Base-by-base conservation (phyloP, 306 rosid species). In the Vicia villosa region DNA sequence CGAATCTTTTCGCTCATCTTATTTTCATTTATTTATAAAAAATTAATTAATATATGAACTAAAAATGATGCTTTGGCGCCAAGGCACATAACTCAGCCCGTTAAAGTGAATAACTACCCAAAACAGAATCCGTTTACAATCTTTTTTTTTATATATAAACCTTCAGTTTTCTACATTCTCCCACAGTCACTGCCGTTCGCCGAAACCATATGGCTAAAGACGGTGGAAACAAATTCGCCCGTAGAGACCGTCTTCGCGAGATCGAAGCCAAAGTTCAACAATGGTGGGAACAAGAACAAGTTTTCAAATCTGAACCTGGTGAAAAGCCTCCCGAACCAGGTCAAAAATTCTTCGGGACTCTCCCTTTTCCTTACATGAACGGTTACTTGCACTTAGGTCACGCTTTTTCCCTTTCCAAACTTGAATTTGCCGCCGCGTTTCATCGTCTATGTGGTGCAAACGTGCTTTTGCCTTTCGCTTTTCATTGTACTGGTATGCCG, bases 401-500 rank as follows among this genome's bases (percentile, higher is more conserved):
- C 19, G 96, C 96, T 0, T 88, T 93, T 68, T 90, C 96, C 0
- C 32, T 93, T 57, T 88, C 98, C 7, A 90, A 90, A 63, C 66
- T 93, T 16, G 97, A 93, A 75, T 93, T 93, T 26, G 91, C 97
- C 5, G 88, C 94, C 1, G 98, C 96, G 2, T 93, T 70, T 68
- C 98, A 93, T 55, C 71, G 97, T 64, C 54, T 93, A 20, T 83
- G 90, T 43, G 98, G 98, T 10, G 94, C 97, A 43, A 90, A 90
- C 36, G 97, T 93, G 34, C 84, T 93, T 5, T 72, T 90, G n/a
- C 98, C 98, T 7, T 93, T 93, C 16, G 96, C 81, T 19, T 93
- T 93, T 64, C 98, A 93, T 59, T 93, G 98, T 88, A 93, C 98
- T 0, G 98, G 98, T 60, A 88, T 93, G 98, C 98, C 98, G 0